Evolutionary conservation across 257 asterid genomes (phyloP).

Genomic region (Capsicum chinense): DNA sequence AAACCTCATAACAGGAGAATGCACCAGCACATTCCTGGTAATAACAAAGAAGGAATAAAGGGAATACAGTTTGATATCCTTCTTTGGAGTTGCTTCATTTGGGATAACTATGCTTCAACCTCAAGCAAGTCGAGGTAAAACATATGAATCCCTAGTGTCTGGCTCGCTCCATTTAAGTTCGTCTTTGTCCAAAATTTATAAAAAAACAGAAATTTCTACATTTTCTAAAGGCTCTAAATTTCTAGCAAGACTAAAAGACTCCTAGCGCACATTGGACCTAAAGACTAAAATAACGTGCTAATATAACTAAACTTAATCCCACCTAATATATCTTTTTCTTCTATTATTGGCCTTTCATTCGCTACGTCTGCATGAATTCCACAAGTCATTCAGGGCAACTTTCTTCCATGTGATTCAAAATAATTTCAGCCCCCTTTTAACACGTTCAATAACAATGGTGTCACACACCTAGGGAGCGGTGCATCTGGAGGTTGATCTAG

Average conservation of each 20-base stretch:
- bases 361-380: not conserved
- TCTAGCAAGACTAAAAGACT: not conserved
- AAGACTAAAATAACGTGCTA: not conserved
- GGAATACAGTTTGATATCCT: constrained; percentile 1
- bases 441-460: not conserved
- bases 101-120: not conserved
- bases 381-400: not conserved
- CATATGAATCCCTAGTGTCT: not conserved
- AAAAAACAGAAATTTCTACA: not conserved
- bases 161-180: not conserved
- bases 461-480: not conserved
- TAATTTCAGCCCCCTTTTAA: not conserved
- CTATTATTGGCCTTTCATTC: not conserved
- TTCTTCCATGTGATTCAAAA: not conserved
- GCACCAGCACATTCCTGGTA: not conserved
- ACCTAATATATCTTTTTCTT: not conserved
- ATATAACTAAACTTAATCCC: not conserved
- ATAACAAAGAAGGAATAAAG: not conserved
- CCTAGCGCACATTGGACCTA: not conserved
- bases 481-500: constrained; percentile 9
- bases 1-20: not conserved
- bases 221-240: not conserved
- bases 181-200: not conserved
- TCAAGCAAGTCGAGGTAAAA: not conserved
- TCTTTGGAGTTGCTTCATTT: not conserved